Conservation (phyloP, 225 moss, liverwort and hornwort species). For the Takakia lepidozioides region DNA sequence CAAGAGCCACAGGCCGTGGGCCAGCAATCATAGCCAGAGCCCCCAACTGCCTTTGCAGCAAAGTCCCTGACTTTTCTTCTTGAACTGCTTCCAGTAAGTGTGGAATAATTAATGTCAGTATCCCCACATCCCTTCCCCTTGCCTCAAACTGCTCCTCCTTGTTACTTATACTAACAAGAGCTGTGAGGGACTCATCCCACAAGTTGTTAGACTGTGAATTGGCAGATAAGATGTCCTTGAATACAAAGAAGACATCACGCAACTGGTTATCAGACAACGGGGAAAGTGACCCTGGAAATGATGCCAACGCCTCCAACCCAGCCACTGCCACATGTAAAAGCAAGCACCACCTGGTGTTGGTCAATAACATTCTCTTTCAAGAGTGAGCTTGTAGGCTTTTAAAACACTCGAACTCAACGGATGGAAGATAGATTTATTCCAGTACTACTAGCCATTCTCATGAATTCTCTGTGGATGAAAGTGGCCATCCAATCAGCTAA, state of each 20-base stretch:
- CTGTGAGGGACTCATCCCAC: conserved; percentile 17
- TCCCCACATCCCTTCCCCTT: conserved; percentile 8
- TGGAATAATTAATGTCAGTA: conserved; percentile 45
- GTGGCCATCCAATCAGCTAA: no score
- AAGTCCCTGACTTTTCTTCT: conserved; percentile 25
- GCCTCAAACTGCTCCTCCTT: conserved; percentile 37
- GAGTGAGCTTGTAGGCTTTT: no score
- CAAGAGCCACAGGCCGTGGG: conserved; percentile 31
- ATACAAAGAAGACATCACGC: conserved; percentile 27
- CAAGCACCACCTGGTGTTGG: no score
- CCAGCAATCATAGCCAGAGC: conserved; percentile 46
- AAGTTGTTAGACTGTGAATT: conserved; percentile 17
- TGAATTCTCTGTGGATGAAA: no score
- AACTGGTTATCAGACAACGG: conserved; percentile 50
- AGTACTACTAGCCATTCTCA: no score
- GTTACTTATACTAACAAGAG: conserved; percentile 40
- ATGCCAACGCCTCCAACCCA: conserved; percentile 76
- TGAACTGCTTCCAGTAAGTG: conserved; percentile 52
- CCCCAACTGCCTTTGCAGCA: conserved; percentile 25
- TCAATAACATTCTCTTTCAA: no score
- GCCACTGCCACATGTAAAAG: conserved; percentile 53
- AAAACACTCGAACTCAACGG: no score
- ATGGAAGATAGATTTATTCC: no score
- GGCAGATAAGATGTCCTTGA: conserved; percentile 34
- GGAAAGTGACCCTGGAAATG: conserved; percentile 58